A percentile compares a stretch with the other conserved stretches of the same genome.
phyloP scores from a whole-genome alignment of 2,329 filamentous ascomycete species.

The Chaetomium strumarium region DNA sequence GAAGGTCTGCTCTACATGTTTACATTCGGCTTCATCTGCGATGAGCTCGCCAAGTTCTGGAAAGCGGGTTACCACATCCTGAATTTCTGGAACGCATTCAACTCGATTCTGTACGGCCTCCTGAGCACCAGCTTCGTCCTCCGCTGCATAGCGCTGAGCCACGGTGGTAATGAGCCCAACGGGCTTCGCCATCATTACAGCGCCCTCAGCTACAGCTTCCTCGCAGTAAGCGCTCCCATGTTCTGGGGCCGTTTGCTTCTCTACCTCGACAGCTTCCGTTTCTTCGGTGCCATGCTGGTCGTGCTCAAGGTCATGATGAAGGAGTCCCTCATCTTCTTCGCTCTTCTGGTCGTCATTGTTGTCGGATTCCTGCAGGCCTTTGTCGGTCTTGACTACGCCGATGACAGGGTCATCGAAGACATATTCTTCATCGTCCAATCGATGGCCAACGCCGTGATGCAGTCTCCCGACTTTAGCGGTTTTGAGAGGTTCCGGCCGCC shows the following conservation, averaged over 20 bases:
- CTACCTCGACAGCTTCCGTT: conserved; percentile 87
- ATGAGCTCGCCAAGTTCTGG: conserved; percentile 84
- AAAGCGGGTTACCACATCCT: conserved; percentile 90
- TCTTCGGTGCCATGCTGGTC: conserved; percentile 97
- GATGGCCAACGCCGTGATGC: conserved; percentile 88
- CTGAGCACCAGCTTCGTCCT: conserved; percentile 72
- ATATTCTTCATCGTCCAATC: conserved; percentile 68
- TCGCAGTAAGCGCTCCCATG: conserved; percentile 90
- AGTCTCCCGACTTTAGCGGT: conserved; percentile 79
- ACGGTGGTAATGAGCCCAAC: conserved; percentile 43
- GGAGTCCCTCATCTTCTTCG: conserved; percentile 93
- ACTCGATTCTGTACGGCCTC: conserved; percentile 72
- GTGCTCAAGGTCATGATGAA: conserved; percentile 95
- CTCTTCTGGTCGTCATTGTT: conserved; percentile 76
- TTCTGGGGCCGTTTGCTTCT: conserved; percentile 92
- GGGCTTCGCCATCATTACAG: conserved; percentile 61
- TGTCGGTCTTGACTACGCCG: conserved; percentile 79
- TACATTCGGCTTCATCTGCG: conserved; percentile 83
- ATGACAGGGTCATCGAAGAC: conserved; percentile 64
- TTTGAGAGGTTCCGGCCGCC: conserved; percentile 90
- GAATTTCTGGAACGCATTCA: conserved; percentile 97
- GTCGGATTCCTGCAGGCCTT: conserved; percentile 90
- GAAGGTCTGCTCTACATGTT: conserved; percentile 86
- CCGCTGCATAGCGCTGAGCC: conserved; percentile 69
- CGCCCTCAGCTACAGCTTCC: conserved; percentile 82